A percentile compares a stretch with the other conserved stretches of the same genome.
phyloP scores from a whole-genome alignment of 2,329 filamentous ascomycete species.

The Sporothrix curviconia region DNA sequence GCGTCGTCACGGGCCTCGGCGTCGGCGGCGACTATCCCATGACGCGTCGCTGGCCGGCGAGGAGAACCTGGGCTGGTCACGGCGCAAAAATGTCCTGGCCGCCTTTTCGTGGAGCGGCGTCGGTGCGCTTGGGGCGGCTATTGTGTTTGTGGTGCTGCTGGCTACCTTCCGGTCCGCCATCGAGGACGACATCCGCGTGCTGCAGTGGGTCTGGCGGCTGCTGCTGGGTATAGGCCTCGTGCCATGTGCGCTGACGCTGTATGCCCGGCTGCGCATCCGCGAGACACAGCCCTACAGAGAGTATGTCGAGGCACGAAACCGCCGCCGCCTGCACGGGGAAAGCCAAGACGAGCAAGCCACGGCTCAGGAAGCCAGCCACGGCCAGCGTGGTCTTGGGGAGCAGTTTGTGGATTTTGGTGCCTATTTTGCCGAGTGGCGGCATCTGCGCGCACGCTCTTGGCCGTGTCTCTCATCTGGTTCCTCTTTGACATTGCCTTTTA shows the following conservation, averaged over 20 bases:
- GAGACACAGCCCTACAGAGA: background rate
- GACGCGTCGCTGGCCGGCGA: background rate
- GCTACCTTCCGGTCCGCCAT: background rate
- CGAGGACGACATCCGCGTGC: background rate
- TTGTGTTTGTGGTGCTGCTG: background rate
- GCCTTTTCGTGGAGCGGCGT: background rate
- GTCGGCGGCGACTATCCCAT: background rate
- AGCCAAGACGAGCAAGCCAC: too few species aligned
- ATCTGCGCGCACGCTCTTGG: background rate
- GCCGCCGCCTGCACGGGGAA: too few species aligned
- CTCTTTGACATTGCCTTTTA: constrained; percentile 42
- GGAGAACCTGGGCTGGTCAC: background rate
- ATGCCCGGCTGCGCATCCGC: background rate
- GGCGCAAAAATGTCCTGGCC: background rate
- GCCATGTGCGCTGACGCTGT: background rate
- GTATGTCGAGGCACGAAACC: background rate
- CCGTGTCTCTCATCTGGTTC: background rate
- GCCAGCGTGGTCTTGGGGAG: background rate
- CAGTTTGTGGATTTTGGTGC: background rate
- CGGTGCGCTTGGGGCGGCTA: background rate
- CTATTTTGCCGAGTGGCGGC: background rate
- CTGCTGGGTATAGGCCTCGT: background rate
- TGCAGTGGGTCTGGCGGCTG: background rate
- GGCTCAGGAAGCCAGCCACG: too few species aligned
- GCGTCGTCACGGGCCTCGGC: constrained; percentile 17